Evolutionary conservation across 108 stramenopile species (phyloP).

Genomic region (Nitzschia sp.): DNA sequence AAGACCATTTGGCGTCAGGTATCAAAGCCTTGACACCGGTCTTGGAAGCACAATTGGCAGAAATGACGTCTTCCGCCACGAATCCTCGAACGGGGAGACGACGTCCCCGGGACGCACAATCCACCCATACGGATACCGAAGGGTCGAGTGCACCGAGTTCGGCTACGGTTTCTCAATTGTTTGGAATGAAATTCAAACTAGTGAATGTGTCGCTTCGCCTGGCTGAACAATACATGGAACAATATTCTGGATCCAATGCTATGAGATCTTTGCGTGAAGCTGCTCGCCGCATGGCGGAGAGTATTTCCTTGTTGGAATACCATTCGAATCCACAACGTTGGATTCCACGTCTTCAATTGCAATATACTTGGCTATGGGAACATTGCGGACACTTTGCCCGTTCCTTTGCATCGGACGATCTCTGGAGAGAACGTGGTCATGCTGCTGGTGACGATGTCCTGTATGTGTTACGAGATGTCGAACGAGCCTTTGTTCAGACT

Average conservation of each 20-base stretch:
- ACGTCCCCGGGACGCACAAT: background rate
- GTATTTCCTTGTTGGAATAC: conserved; percentile 45
- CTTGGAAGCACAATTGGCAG: conserved; percentile 37
- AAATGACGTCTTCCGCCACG: conserved; percentile 7
- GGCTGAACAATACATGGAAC: conserved; percentile 72
- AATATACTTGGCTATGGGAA: conserved; percentile 81
- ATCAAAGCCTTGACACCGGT: conserved; percentile 52
- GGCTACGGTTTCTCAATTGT: conserved; percentile 69
- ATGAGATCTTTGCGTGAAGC: conserved; percentile 70
- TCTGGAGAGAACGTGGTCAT: conserved; percentile 81
- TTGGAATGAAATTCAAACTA: conserved; percentile 73
- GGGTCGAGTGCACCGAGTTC: conserved; percentile 38
- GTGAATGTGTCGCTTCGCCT: conserved; percentile 75
- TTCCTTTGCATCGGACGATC: conserved; percentile 77
- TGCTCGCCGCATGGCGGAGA: conserved; percentile 58
- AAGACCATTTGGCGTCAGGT: conserved; percentile 63
- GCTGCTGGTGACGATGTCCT: conserved; percentile 62
- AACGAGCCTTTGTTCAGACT: conserved; percentile 28
- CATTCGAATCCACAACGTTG: conserved; percentile 18
- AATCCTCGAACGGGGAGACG: conserved; percentile 4
- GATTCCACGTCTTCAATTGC: conserved; percentile 53
- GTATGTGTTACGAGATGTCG: conserved; percentile 38
- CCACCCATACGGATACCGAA: conserved; percentile 4
- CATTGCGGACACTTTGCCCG: conserved; percentile 87
- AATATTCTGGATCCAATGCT: conserved; percentile 77